Evolutionary conservation across 306 rosid species (phyloP).

Genomic region (Malus domestica): DNA sequence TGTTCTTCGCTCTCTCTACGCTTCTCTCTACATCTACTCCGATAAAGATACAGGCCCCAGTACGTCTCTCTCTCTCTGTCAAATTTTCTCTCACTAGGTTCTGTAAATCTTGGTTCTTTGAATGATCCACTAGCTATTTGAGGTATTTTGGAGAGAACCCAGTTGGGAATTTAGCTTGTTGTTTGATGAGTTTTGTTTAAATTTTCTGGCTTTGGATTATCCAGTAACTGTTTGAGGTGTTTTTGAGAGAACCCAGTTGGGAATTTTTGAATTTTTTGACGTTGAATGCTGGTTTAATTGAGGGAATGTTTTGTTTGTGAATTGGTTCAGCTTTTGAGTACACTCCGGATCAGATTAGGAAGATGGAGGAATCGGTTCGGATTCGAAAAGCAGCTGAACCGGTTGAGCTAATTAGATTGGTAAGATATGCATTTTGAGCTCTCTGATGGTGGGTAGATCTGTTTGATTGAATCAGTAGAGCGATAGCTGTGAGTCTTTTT

Average conservation of each 20-base stretch:
- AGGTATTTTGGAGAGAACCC: not conserved
- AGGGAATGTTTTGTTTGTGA: not conserved
- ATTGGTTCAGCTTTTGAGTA: constrained; percentile 51
- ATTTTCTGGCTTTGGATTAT: not conserved
- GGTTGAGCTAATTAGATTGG: constrained; percentile 64
- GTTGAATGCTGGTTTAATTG: constrained; percentile 5
- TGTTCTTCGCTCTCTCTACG: constrained; percentile 80
- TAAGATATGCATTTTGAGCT: constrained; percentile 21
- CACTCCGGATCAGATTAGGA: constrained; percentile 81
- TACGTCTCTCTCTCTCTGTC: constrained; percentile 19
- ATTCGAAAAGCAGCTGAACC: constrained; percentile 70
- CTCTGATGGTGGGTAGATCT: constrained; percentile 1
- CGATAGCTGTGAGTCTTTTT: not conserved
- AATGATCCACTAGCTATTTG: not conserved
- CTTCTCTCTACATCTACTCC: constrained; percentile 78
- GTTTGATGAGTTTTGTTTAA: not conserved
- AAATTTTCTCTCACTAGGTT: not conserved
- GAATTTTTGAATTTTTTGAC: constrained; percentile 5
- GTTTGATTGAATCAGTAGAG: not conserved
- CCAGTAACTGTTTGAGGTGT: not conserved
- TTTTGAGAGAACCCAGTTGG: constrained; percentile 8
- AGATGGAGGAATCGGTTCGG: constrained; percentile 74
- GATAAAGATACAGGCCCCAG: constrained; percentile 52
- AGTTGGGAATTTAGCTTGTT: not conserved
- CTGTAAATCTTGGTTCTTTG: not conserved